Conservation (phyloP, 139 green algal genomes). For the Chlamydomonas sphaeroides region DNA sequence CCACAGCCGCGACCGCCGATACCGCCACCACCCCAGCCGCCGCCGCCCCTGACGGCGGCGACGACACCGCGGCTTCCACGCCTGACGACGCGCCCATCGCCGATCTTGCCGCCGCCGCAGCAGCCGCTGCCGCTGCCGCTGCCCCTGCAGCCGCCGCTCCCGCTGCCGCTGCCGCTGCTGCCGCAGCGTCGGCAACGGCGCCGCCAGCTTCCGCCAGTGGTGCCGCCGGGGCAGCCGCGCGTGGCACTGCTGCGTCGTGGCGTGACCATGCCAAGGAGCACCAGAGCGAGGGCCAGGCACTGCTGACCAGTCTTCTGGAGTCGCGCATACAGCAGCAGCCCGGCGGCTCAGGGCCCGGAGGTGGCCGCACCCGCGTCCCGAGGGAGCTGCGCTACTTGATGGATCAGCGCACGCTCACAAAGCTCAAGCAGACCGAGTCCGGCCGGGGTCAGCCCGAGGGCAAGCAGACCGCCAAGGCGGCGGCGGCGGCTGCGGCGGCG, state of each 20-base stretch:
- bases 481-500: neutral
- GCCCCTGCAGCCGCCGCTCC: neutral
- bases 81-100: too few species aligned
- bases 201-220: neutral
- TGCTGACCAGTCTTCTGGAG: constrained; percentile 23
- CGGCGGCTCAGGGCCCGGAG: neutral
- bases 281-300: constrained; percentile 31
- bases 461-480: neutral
- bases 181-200: neutral
- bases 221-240: too few species aligned
- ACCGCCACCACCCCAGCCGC: too few species aligned
- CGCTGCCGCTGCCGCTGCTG: too few species aligned
- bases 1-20: too few species aligned
- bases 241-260: neutral
- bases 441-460: too few species aligned
- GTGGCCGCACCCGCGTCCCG: neutral
- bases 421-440: constrained; percentile 22
- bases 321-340: constrained; percentile 38
- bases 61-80: too few species aligned
- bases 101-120: too few species aligned
- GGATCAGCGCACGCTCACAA: neutral
- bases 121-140: neutral
- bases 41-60: too few species aligned
- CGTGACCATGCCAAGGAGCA: constrained; percentile 10
- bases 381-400: constrained; percentile 36